Evolutionary conservation across 257 asterid species (phyloP).

Genomic region (Primulina huaijiensis): DNA sequence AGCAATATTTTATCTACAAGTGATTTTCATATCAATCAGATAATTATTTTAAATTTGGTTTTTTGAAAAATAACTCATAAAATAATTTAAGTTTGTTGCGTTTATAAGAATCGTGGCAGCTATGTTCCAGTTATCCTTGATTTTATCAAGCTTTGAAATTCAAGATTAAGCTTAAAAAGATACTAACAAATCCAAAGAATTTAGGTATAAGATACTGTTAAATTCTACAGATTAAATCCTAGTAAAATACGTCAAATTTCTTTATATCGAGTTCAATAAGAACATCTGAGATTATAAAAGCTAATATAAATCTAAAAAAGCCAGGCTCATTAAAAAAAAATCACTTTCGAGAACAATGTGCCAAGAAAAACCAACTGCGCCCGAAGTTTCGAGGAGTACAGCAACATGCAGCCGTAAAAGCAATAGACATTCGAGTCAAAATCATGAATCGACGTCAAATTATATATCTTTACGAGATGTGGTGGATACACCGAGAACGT

Average conservation of each 20-base stretch:
- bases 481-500: neutral
- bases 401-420: neutral
- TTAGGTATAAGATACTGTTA: too few species aligned
- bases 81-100: too few species aligned
- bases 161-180: too few species aligned
- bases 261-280: neutral
- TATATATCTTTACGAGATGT: neutral
- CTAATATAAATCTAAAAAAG: neutral
- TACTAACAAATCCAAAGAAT: neutral
- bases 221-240: neutral
- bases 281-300: too few species aligned
- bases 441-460: neutral
- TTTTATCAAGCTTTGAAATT: neutral
- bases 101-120: neutral
- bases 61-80: too few species aligned
- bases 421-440: too few species aligned
- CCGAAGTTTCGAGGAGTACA: neutral
- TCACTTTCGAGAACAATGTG: neutral
- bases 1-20: too few species aligned
- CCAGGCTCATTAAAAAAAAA: neutral
- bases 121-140: neutral
- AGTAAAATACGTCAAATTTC: neutral
- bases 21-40: too few species aligned
- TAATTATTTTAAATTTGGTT: too few species aligned
- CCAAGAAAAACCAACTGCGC: neutral